A percentile compares a stretch with the other conserved stretches of the same genome.
Evolutionary conservation across 148 eudicot species (phyloP).

Genomic region (Suaeda aralocaspica): DNA sequence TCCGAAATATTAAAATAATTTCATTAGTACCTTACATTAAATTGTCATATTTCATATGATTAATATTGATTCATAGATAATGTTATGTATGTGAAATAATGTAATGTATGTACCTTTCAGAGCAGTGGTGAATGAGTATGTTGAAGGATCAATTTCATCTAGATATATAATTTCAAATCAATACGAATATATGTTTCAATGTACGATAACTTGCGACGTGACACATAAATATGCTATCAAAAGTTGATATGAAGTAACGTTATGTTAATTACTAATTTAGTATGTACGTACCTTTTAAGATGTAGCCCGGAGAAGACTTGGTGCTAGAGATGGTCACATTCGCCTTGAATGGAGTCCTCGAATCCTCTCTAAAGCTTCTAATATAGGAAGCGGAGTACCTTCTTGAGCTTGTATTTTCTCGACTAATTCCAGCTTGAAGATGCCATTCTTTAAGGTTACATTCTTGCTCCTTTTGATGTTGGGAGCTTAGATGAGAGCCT

Average conservation of each 20-base stretch:
- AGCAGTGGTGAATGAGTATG: slow-evolving; percentile 88
- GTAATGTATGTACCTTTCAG: slow-evolving; percentile 50
- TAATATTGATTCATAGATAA: neutral
- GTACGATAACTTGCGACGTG: too few species aligned
- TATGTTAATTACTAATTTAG: neutral
- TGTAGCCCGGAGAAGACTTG: slow-evolving; percentile 89
- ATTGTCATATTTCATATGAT: neutral
- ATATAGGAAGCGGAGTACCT: slow-evolving; percentile 73
- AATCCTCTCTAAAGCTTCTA: slow-evolving; percentile 61
- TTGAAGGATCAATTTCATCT: slow-evolving; percentile 93
- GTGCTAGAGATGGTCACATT: slow-evolving; percentile 82
- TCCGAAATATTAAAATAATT: neutral
- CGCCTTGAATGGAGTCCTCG: slow-evolving; percentile 54
- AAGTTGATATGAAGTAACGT: too few species aligned
- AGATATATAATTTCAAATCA: slow-evolving; percentile 1
- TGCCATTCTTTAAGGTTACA: slow-evolving; percentile 68
- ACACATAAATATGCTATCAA: too few species aligned
- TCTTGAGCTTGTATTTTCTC: slow-evolving; percentile 64
- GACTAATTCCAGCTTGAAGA: slow-evolving; percentile 55
- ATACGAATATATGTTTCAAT: neutral
- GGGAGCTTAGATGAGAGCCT: slow-evolving; percentile 16
- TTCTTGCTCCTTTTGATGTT: slow-evolving; percentile 30
- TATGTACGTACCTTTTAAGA: slow-evolving; percentile 47
- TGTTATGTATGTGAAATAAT: neutral
- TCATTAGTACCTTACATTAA: neutral